Evolutionary conservation across 2,329 filamentous ascomycete species (phyloP), one percentile per base, ranked within the genome.

Genomic region (Hymenoscyphus fraxineus): DNA sequence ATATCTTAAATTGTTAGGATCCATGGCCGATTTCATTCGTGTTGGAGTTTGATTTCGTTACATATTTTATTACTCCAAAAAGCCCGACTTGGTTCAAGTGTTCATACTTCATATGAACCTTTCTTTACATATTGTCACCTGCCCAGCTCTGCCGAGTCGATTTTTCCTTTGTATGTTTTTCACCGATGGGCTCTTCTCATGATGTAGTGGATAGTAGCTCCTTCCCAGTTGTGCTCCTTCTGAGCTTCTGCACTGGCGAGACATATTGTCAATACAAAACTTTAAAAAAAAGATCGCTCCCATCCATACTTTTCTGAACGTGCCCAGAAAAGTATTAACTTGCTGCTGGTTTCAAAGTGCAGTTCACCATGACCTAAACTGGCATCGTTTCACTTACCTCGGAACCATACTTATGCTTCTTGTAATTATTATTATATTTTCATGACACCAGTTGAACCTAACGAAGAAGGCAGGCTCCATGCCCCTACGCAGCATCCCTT

Each of bases 151-250:
- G 41, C 65, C 65, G 59, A 54, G 51, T 65, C 65, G 61, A 54
- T 47, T 58, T 59, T 55, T 59, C 58, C 59, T 57, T 56, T 62
- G 51, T 61, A 44, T 58, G 38, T 15, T 47, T 54, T 22, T 57
- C 13, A 27, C 15, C 31, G 31, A 32, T 19, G n/a, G 35, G 15
- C 19, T 59, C 65, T 63, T 54, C n/a, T 40, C 31, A 32, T 64
- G 59, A 58, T 66, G 62, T 64, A 60, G 35, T 62, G 55, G 55
- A 31, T 51, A 59, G 55, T 55, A 61, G 59, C 59, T 63, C 65
- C 59, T 66, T 65, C 66, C 66, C 62, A 40, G 38, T 61, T 16
- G 22, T 27, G 47, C 19, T 54, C 19, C 19, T 54, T 54, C 47
- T 19, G 19, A 54, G 19, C 47, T 54, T 13, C 10, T 54, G 47